Conservation (phyloP, 306 rosid species). For the Cotoneaster glaucophyllus region DNA sequence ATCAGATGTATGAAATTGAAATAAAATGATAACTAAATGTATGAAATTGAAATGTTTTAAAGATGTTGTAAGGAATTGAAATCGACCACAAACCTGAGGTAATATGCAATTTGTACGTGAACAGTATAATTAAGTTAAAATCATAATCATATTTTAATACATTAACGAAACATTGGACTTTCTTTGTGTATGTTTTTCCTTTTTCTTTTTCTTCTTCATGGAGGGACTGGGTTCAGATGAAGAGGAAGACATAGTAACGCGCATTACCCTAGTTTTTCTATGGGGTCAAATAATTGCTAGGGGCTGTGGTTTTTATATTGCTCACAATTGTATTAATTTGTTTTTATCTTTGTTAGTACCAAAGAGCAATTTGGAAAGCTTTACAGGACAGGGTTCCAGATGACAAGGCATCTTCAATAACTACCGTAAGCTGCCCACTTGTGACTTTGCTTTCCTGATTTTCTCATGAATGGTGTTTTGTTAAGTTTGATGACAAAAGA, state of each 20-base stretch:
- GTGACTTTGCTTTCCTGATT: background rate
- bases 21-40: too few relatives aligned
- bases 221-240: background rate
- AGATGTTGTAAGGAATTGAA: too few relatives aligned
- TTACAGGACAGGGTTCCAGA: slow-evolving; percentile 82
- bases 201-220: background rate
- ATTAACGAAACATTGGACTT: background rate
- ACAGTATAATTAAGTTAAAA: background rate
- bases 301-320: background rate
- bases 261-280: background rate
- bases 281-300: background rate
- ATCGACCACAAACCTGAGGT: too few relatives aligned
- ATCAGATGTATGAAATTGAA: too few relatives aligned
- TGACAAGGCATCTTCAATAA: slow-evolving; percentile 46
- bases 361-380: slow-evolving; percentile 78
- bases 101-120: background rate
- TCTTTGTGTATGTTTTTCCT: background rate
- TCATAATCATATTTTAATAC: background rate
- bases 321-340: background rate
- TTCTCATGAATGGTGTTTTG: background rate
- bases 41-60: too few relatives aligned
- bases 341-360: slow-evolving; percentile 40
- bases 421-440: slow-evolving; percentile 44
- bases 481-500: background rate
- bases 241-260: background rate